Base-by-base conservation (phyloP, 768 basidiomycete genomes). In the Leccinellum rugosiceps region DNA sequence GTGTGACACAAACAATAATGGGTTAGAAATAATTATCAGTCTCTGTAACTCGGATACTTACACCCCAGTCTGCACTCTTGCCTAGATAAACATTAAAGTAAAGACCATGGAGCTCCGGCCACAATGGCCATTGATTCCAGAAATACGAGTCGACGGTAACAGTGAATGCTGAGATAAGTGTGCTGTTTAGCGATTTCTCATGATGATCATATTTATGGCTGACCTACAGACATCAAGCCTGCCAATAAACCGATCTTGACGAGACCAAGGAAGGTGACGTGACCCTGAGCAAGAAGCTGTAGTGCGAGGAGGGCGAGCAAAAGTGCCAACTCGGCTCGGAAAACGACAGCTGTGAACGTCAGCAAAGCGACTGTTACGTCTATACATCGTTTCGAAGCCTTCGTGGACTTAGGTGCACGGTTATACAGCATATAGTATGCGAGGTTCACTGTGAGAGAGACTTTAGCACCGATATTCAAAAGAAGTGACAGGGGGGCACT, bases 21-120 rank as follows among this genome's bases (percentile, higher is more conserved):
- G 21, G 32, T 62, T 28, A 65, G 52, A 45, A 25, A 31, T 30
- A 53, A 25, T n/a, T 19, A 46, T 55, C 17, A 3, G 6, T 45
- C 19, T 1, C 19, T 43, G 19, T 0, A 43, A 19, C 0, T 28
- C 28, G 53, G 19, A 23, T 21, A 79, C 90, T 61, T 70, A 96
- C 92, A 60, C 97, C 97, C 97, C 97, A 99, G 19, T 94, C 85
- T 0, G 86, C 75, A 26, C 89, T 87, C 70, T 96, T 94, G 14
- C 94, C 94, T 67, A 92, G 72, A 6, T 87, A 75, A 25, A 98
- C 83, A 67, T 98, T 99, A 76, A 92, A 99, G 61, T 85, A 85
- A 11, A 95, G 61, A 0, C 83, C 80, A 1, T 83, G 77, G 15
- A 91, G 75, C 68, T 98, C 97, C 0, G 97, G 95, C 95, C 94